Conservation (phyloP, 2,329 filamentous ascomycete genomes). For the Aspergillus quadricinctus region DNA sequence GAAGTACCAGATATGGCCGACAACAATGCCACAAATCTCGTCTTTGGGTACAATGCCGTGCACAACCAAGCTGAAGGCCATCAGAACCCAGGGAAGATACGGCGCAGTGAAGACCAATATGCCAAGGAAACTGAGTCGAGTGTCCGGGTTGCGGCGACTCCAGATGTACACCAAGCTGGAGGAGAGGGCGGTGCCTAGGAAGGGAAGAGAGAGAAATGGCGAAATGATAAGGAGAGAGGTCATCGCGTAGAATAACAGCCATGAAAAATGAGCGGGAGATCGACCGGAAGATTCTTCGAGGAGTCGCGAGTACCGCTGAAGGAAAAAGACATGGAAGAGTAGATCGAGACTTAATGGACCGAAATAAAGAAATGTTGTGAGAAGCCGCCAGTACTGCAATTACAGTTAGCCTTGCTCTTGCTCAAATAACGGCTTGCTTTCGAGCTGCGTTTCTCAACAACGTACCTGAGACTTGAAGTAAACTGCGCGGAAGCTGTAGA, state of each 20-base stretch:
- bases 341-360: conserved; percentile 90
- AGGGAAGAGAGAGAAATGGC: conserved; percentile 84
- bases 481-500: conserved; percentile 91
- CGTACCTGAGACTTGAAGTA: conserved; percentile 86
- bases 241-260: conserved; percentile 84
- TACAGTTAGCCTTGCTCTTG: conserved; percentile 6
- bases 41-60: conserved; percentile 89
- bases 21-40: conserved; percentile 90
- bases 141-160: conserved; percentile 91
- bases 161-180: conserved; percentile 97
- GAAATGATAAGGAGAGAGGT: conserved; percentile 74
- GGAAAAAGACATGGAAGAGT: conserved; percentile 96
- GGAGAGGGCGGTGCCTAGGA: conserved; percentile 87
- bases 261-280: conserved; percentile 89
- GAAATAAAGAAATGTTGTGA: conserved; percentile 97
- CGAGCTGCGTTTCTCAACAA: conserved; percentile 5
- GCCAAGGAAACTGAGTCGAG: conserved; percentile 81
- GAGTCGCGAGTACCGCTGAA: conserved; percentile 90
- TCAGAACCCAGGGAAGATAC: conserved; percentile 92
- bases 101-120: conserved; percentile 88
- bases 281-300: conserved; percentile 92
- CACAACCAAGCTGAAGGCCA: conserved; percentile 86
- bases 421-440: conserved; percentile 2
- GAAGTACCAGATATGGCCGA: conserved; percentile 97
- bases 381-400: conserved; percentile 84